Percentiles rank a stretch among this genome's conserved stretches.
Conservation (phyloP, 2,329 filamentous ascomycete genomes). For the Achaetomium macrosporum region DNA sequence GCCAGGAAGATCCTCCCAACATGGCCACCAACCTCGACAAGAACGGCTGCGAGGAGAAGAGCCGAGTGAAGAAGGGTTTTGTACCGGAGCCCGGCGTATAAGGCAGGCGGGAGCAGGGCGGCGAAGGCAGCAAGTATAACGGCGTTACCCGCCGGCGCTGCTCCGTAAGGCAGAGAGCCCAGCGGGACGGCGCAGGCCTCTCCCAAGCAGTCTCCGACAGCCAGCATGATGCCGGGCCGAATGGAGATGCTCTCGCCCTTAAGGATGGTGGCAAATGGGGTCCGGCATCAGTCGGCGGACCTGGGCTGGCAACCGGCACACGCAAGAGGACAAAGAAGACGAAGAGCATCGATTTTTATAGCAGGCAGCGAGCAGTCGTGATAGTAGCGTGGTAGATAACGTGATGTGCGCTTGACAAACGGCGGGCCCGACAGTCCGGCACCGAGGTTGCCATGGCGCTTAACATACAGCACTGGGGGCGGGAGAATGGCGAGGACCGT, state of each 20-base stretch:
- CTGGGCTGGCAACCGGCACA: not conserved
- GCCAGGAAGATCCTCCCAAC: constrained; percentile 40
- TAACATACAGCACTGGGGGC: constrained; percentile 1
- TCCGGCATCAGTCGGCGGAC: constrained; percentile 6
- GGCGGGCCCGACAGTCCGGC: constrained; percentile 12
- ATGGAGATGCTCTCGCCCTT: constrained; percentile 1
- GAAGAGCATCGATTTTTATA: not conserved
- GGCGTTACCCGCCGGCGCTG: constrained; percentile 22
- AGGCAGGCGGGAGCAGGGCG: constrained; percentile 22
- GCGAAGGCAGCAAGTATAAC: constrained; percentile 27
- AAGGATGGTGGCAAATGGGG: not conserved
- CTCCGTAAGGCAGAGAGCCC: constrained; percentile 19
- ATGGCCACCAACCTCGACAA: constrained; percentile 42
- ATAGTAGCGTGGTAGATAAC: constrained; percentile 3
- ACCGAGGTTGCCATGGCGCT: constrained; percentile 6
- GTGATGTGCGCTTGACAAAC: not conserved
- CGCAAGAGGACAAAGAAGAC: not conserved
- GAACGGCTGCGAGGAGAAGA: constrained; percentile 36
- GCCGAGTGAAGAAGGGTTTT: constrained; percentile 37
- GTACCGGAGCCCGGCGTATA: constrained; percentile 23
- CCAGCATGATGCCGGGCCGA: constrained; percentile 15
- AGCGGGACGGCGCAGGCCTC: constrained; percentile 18
- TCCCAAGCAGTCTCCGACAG: constrained; percentile 20
- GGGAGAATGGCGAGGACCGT: not conserved
- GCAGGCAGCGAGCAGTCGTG: not conserved